Evolutionary conservation across 23 red algal species (phyloP), one percentile per base, ranked within the genome.

Genomic region (Gracilaria domingensis): DNA sequence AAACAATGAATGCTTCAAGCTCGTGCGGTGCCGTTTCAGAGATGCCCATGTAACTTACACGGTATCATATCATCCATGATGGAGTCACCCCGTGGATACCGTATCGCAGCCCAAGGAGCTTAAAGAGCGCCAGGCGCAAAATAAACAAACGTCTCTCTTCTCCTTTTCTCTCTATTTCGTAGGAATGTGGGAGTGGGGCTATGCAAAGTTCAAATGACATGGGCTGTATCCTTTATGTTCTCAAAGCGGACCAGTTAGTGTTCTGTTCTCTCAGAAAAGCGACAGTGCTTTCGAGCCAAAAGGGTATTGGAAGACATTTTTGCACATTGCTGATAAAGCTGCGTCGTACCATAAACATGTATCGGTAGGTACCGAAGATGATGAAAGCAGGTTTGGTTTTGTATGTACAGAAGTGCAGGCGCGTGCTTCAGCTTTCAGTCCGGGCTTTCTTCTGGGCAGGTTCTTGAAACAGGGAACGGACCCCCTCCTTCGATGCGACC

Each of bases 381-480:
- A 55, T 18, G 51, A 55, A 17, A 55, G 51, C 51, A 55, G 6
- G 51, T 55, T 18, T 14, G 17, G 59, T 25, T 18, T 30, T 18
- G 12, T 29, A 62, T 62, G 59, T 62, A 62, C 59, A 62, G 23
- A 30, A 29, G 2, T 25, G 4, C 23, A 62, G 24, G 4, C 26
- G 8, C 14, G 20, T n/a, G 1, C 4, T 73, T 42, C 35, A 73
- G 17, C 5, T 73, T 6, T 32, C 59, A 6, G 62, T 70, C 34
- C 88, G 75, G 21, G 23, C 50, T 83, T 91, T 91, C 75, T 72
- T 81, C 35, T 54, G 42, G 8, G 77, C 56, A 13, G 47, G 65
- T 30, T 54, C 26, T 36, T 91, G 36, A n/a, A 91, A 58, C n/a
- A 66, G 16, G 11, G 66, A 56, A 14, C 2, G 38, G 16, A 91